Evolutionary conservation across 441 rosid species (phyloP), one percentile per base, ranked within the genome.

Genomic region (Adansonia madagascariensis): DNA sequence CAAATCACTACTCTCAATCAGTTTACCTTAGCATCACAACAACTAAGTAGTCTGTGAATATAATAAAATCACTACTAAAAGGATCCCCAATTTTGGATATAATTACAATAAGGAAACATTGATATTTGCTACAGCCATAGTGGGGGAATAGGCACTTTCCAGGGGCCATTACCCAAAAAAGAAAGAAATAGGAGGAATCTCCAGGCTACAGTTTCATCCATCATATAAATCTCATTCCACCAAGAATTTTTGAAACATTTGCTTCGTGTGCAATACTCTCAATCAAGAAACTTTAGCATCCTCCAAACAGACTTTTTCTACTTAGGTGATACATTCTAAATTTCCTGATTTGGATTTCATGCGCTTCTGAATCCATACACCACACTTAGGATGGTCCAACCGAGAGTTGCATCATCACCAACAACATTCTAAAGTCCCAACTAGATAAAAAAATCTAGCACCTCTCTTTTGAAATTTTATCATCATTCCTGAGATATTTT

Each of bases 241-340:
- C 12, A 44, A 67, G n/a, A 67, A 20, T 17, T 67, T 47, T 64
- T 15, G 17, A 67, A 41, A 44, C n/a, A 67, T 66, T 17, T 1
- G 53, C 55, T 18, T 44, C 14, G 27, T 18, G 31, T 46, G 8
- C 4, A 20, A 67, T 9, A 18, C 3, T 17, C 35, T 5, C n/a
- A 14, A 31, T n/a, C 27, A 67, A 24, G 17, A 20, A 68, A 47
- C n/a, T 6, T 67, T 44, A 20, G 52, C 52, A 20, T 47, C n/a
- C 55, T 44, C 72, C 20, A 49, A 68, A 20, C 11, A 18, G 73
- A 68, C 6, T 18, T 67, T 43, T 67, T n/a, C n/a, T 44, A 67
- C 35, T 67, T 67, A 46, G 39, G 17, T 17, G 17, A 46, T 18
- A 46, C 31, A 8, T 63, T 39, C 4, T 5, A 44, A 8, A 43